Conservation (phyloP, 345 rosid species). For the Eucalyptus polyanthemos region DNA sequence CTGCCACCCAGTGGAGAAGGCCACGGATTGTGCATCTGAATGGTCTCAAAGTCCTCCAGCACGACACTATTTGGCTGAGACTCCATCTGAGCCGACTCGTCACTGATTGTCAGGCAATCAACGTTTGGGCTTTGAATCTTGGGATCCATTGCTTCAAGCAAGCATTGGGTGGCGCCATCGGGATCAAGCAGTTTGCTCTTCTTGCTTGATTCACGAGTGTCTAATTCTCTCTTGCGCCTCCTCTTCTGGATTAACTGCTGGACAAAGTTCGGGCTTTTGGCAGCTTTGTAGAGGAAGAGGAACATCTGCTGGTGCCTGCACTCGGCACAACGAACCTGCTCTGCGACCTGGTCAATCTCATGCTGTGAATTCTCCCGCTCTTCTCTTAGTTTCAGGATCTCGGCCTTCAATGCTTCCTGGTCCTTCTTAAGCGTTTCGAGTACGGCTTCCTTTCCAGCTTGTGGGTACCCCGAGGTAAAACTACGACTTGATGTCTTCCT, state of each 20-base stretch:
- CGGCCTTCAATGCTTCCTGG: no score
- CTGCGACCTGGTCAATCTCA: conserved; percentile 3
- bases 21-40: background rate
- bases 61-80: background rate
- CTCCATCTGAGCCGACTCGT: background rate
- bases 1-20: background rate
- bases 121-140: background rate
- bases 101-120: background rate
- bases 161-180: background rate
- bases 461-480: no score
- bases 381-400: no score
- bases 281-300: conserved; percentile 29
- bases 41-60: background rate
- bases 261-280: conserved; percentile 17
- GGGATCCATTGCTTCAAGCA: background rate
- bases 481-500: no score
- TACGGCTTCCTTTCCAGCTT: no score
- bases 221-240: conserved; percentile 11
- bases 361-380: no score
- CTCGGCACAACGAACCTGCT: conserved; percentile 22
- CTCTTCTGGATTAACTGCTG: conserved; percentile 26
- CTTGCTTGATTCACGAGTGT: conserved; percentile 10
- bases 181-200: conserved; percentile 12
- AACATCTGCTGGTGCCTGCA: conserved; percentile 36
- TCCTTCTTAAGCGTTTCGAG: no score